Conservation (phyloP, 495 filamentous ascomycete genomes). For the Aspergillus nanangensis region DNA sequence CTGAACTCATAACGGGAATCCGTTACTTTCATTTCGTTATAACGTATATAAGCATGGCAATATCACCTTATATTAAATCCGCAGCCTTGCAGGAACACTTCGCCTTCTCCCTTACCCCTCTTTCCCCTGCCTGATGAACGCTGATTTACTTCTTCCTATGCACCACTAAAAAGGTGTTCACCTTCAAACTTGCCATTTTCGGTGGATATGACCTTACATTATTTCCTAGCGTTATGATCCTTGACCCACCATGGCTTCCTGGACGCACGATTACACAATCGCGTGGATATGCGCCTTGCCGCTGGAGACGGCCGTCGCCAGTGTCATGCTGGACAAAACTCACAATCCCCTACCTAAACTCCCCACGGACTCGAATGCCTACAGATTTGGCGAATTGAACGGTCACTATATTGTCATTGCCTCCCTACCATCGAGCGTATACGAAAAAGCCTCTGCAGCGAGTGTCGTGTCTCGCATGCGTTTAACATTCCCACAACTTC, state of each 20-base stretch:
- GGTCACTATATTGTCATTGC: conserved; percentile 2
- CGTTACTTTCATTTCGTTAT: too few species aligned
- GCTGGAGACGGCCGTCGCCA: conserved; percentile 1
- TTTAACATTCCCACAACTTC: not conserved
- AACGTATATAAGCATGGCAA: too few species aligned
- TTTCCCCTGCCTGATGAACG: too few species aligned
- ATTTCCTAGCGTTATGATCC: not conserved
- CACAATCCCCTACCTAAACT: not conserved
- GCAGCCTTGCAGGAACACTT: too few species aligned
- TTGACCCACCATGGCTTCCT: not conserved
- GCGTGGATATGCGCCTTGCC: conserved; percentile 2
- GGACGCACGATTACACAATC: conserved; percentile 1
- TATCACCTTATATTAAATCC: too few species aligned
- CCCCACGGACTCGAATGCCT: conserved; percentile 1
- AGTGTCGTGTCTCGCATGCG: conserved; percentile 3
- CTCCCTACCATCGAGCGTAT: not conserved
- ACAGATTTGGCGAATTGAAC: not conserved
- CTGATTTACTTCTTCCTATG: too few species aligned
- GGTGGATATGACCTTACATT: not conserved
- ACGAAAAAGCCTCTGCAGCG: not conserved
- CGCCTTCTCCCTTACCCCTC: too few species aligned
- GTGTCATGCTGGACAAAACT: not conserved
- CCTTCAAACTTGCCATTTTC: too few species aligned
- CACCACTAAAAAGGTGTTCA: too few species aligned
- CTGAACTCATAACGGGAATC: too few species aligned